These are phyloP conservation scores for Didymellaceae sp. DNA, from an alignment of 2,329 filamentous ascomycete species.

Conservation along the genomic window DNA sequence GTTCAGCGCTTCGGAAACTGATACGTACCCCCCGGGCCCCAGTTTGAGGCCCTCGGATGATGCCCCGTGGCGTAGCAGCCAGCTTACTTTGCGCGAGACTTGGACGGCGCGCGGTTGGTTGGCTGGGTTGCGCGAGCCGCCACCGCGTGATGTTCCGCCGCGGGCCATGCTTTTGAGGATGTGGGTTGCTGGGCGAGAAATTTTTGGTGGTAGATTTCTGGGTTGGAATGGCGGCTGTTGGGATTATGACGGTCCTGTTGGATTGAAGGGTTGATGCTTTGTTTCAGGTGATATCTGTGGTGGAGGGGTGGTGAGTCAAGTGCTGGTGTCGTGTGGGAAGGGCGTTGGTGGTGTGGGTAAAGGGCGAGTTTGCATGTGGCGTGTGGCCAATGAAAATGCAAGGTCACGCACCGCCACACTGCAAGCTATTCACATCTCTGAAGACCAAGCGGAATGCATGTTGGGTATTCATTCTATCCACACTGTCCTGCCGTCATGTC, in stretches of 20 bases:
- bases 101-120: slow-evolving; percentile 51
- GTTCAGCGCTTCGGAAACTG: slow-evolving; percentile 63
- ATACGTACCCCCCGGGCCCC: slow-evolving; percentile 65
- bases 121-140: slow-evolving; percentile 46
- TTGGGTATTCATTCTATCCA: slow-evolving; percentile 14
- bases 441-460: background rate
- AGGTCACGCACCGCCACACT: background rate
- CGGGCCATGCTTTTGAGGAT: slow-evolving; percentile 30
- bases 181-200: slow-evolving; percentile 24
- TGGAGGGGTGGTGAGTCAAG: slow-evolving; percentile 5
- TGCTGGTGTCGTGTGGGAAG: slow-evolving; percentile 6
- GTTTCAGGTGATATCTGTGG: background rate
- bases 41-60: slow-evolving; percentile 65
- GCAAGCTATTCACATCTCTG: no score
- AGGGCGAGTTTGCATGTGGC: background rate
- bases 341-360: slow-evolving; percentile 1
- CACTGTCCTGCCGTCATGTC: background rate
- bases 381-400: background rate
- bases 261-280: no score
- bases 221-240: background rate
- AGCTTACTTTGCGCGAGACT: slow-evolving; percentile 59
- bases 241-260: no score
- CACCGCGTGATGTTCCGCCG: slow-evolving; percentile 43
- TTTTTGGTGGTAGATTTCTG: slow-evolving; percentile 18
- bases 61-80: slow-evolving; percentile 67